Evolutionary conservation across 1,139 yeast species (phyloP).

Genomic region (Suhomyces terraborum): DNA sequence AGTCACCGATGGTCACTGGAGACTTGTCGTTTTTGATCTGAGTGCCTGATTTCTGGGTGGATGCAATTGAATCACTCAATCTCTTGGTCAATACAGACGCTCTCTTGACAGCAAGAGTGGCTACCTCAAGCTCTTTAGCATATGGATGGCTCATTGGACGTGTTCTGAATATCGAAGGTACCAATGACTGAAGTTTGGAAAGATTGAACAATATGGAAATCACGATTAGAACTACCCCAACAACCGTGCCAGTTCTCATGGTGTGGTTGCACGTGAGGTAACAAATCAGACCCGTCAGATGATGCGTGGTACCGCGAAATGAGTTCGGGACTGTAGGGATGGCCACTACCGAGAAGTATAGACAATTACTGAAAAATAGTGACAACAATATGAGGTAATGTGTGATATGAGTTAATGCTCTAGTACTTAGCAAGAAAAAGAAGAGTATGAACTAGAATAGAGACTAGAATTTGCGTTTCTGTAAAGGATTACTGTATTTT

Average conservation of each 20-base stretch:
- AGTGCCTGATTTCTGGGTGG: conserved; percentile 57
- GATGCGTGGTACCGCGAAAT: background rate
- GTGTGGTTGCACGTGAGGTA: conserved; percentile 11
- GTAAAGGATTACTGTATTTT: too few relatives aligned
- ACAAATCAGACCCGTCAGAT: too few relatives aligned
- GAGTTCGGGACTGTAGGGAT: background rate
- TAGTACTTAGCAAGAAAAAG: too few relatives aligned
- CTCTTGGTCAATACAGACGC: conserved; percentile 78
- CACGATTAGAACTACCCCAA: conserved; percentile 2
- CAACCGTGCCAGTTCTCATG: conserved; percentile 9
- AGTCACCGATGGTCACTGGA: conserved; percentile 97
- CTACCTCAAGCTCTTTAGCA: conserved; percentile 66
- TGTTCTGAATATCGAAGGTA: background rate
- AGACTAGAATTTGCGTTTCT: too few relatives aligned
- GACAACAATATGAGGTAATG: too few relatives aligned
- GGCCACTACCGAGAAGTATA: too few relatives aligned
- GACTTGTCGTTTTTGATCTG: conserved; percentile 85
- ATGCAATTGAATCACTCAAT: conserved; percentile 67
- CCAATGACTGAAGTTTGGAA: background rate
- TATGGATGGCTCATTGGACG: conserved; percentile 30
- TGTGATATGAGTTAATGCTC: too few relatives aligned
- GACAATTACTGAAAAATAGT: too few relatives aligned
- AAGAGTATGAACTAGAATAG: too few relatives aligned
- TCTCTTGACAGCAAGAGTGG: conserved; percentile 85
- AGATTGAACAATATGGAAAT: conserved; percentile 11